Percentiles rank a stretch among this genome's conserved stretches.
Evolutionary conservation across 441 rosid genomes (phyloP).

Genomic region (Viola pubescens): DNA sequence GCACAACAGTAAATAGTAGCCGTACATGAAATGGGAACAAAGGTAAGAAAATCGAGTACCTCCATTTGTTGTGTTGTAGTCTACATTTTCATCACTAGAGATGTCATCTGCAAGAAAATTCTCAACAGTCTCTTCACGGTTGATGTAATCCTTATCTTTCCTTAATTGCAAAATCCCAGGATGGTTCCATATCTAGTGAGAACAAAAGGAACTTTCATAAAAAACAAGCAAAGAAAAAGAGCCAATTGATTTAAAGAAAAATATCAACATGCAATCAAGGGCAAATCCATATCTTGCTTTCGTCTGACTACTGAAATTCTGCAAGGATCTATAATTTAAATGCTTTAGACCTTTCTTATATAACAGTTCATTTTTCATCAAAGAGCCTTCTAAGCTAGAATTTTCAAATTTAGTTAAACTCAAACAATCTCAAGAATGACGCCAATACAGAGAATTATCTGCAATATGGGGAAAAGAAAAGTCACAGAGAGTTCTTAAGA

Average conservation of each 20-base stretch:
- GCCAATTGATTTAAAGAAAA: background rate
- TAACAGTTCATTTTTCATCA: too few relatives aligned
- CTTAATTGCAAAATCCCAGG: slow-evolving; percentile 96
- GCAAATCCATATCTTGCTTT: background rate
- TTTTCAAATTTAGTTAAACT: too few relatives aligned
- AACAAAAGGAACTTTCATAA: slow-evolving; percentile 14
- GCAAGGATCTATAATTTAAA: background rate
- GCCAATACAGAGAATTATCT: too few relatives aligned
- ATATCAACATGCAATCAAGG: background rate
- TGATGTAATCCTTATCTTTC: slow-evolving; percentile 61
- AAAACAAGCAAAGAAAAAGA: background rate
- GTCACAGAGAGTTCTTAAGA: too few relatives aligned
- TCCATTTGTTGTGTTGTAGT: slow-evolving; percentile 58
- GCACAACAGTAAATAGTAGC: slow-evolving; percentile 9
- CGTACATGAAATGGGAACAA: slow-evolving; percentile 9
- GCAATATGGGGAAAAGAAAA: too few relatives aligned
- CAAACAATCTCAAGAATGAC: too few relatives aligned
- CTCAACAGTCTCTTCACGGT: slow-evolving; percentile 69
- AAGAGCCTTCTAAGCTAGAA: too few relatives aligned
- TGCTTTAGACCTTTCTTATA: background rate
- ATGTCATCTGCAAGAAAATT: slow-evolving; percentile 70
- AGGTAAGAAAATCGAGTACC: slow-evolving; percentile 38
- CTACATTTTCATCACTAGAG: slow-evolving; percentile 95
- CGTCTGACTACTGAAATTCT: background rate
- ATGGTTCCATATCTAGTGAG: slow-evolving; percentile 91